Conservation (phyloP, 176 grass and related monocot species). For the Chrysopogon serrulatus region DNA sequence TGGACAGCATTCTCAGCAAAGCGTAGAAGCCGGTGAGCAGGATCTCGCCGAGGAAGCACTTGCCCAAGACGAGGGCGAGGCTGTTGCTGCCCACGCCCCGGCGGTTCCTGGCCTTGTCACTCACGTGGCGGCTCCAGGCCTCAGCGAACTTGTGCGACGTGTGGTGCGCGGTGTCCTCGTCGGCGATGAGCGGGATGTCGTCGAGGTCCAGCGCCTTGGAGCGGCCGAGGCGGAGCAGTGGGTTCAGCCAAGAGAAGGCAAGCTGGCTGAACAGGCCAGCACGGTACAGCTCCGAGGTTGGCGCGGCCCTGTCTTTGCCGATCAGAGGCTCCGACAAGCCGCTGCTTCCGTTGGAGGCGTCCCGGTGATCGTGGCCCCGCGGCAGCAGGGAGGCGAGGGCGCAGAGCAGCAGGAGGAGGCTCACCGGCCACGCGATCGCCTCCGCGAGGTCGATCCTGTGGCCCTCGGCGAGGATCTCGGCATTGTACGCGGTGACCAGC, state of each 20-base stretch:
- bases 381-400: conserved; percentile 1
- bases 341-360: background rate
- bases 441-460: conserved; percentile 23
- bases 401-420: conserved; percentile 55
- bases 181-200: conserved; percentile 65
- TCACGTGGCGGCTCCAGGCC: conserved; percentile 46
- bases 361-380: background rate
- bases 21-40: conserved; percentile 66
- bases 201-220: conserved; percentile 57
- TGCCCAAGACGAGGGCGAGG: conserved; percentile 38
- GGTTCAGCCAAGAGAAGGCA: conserved; percentile 83
- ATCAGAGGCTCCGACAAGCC: conserved; percentile 47
- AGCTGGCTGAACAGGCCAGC: conserved; percentile 55
- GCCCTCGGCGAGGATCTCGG: conserved; percentile 25
- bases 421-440: conserved; percentile 54
- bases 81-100: conserved; percentile 21
- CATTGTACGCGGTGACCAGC: conserved; percentile 55
- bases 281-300: conserved; percentile 30
- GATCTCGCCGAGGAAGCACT: conserved; percentile 60
- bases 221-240: conserved; percentile 59
- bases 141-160: conserved; percentile 40
- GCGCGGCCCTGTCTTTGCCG: background rate
- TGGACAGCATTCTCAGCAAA: conserved; percentile 38
- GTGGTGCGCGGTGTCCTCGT: conserved; percentile 46
- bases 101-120: conserved; percentile 37